A percentile compares a stretch with the other conserved stretches of the same genome.
phyloP scores from a whole-genome alignment of 208 protist genomes.

The Polymyxa betae region DNA sequence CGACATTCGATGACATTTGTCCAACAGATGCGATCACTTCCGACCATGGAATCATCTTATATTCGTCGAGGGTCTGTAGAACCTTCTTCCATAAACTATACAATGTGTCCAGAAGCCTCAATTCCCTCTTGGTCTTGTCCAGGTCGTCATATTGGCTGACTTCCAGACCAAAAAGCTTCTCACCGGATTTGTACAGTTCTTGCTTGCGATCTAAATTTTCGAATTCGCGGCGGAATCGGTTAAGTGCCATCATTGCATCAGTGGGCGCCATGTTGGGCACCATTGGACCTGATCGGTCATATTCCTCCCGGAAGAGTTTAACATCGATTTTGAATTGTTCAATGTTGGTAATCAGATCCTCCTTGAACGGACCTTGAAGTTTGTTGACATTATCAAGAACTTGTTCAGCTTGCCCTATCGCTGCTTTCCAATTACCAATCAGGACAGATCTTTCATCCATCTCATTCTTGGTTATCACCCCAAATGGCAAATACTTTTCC shows the following conservation, averaged over 20 bases:
- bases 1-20: slow-evolving; percentile 70
- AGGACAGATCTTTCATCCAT: slow-evolving; percentile 88
- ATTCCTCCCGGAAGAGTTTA: slow-evolving; percentile 91
- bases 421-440: slow-evolving; percentile 84
- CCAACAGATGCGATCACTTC: slow-evolving; percentile 72
- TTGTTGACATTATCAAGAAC: slow-evolving; percentile 87
- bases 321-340: slow-evolving; percentile 75
- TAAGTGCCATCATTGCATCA: slow-evolving; percentile 91
- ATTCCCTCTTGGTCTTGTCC: slow-evolving; percentile 68
- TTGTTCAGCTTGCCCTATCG: slow-evolving; percentile 84
- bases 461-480: slow-evolving; percentile 91
- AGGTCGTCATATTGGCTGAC: slow-evolving; percentile 76
- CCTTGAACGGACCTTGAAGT: slow-evolving; percentile 75
- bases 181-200: slow-evolving; percentile 79
- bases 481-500: slow-evolving; percentile 84
- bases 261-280: slow-evolving; percentile 85
- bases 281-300: slow-evolving; percentile 91
- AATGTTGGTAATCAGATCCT: slow-evolving; percentile 51
- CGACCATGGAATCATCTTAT: slow-evolving; percentile 71
- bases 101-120: slow-evolving; percentile 75
- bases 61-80: slow-evolving; percentile 69
- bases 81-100: slow-evolving; percentile 79
- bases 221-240: slow-evolving; percentile 91
- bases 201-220: slow-evolving; percentile 90
- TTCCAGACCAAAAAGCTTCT: slow-evolving; percentile 78